Evolutionary conservation across 2,329 filamentous ascomycete genomes (phyloP).

Genomic region (Lasiodiplodia theobromae): DNA sequence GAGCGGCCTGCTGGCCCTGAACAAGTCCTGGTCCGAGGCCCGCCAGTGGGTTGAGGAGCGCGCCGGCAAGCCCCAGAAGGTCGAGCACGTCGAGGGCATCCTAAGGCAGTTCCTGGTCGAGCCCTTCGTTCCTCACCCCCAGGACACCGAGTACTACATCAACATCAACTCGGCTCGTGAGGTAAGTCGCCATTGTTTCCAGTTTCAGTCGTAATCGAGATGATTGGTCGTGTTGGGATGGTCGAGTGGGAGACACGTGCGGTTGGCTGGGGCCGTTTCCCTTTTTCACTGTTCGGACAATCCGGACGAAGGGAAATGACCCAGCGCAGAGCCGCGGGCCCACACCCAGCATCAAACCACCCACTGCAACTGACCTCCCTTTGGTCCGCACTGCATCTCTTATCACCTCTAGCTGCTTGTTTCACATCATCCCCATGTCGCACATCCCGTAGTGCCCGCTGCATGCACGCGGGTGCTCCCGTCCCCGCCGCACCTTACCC

Average conservation of each 20-base stretch:
- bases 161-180: conserved; percentile 99
- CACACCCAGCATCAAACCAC: conserved; percentile 29
- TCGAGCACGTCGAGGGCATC: conserved; percentile 88
- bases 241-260: conserved; percentile 8
- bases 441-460: conserved; percentile 27
- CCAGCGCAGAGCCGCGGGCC: conserved; percentile 27
- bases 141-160: conserved; percentile 99
- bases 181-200: conserved; percentile 68
- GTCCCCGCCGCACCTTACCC: conserved; percentile 9
- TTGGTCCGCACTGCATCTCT: conserved; percentile 30
- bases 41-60: conserved; percentile 92
- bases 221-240: conserved; percentile 6
- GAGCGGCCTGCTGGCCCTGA: conserved; percentile 93
- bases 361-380: conserved; percentile 21
- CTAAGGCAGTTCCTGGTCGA: conserved; percentile 97
- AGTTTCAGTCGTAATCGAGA: conserved; percentile 21
- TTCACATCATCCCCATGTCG: conserved; percentile 22
- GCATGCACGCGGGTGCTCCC: conserved; percentile 23
- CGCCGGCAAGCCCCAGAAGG: conserved; percentile 89
- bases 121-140: conserved; percentile 95
- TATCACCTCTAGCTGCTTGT: conserved; percentile 26
- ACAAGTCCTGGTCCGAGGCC: conserved; percentile 96
- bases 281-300: conserved; percentile 42
- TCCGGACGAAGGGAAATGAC: conserved; percentile 49
- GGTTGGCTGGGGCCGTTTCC: conserved; percentile 32